Percentiles rank a stretch among this genome's conserved stretches.
These are phyloP conservation scores for Geranium incanum DNA, from an alignment of 441 rosid genomes.

Conservation along the genomic window DNA sequence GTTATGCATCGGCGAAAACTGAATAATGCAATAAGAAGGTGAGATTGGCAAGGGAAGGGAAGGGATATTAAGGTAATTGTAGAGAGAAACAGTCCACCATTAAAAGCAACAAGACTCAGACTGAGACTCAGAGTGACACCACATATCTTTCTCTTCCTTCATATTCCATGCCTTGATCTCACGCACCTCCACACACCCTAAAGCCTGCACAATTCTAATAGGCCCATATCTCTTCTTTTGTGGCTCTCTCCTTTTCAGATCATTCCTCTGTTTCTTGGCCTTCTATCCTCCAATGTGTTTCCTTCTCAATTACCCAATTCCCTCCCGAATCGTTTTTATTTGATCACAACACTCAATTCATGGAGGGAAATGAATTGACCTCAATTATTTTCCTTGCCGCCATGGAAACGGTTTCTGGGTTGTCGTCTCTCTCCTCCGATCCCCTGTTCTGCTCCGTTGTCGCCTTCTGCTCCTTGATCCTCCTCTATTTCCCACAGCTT, in stretches of 20 bases:
- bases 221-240: conserved; percentile 6
- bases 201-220: background rate
- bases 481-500: conserved; percentile 44
- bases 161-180: conserved; percentile 31
- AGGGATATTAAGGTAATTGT: no score
- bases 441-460: conserved; percentile 53
- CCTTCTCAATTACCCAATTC: background rate
- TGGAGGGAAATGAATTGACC: conserved; percentile 23
- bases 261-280: background rate
- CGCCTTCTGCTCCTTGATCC: conserved; percentile 39
- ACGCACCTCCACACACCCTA: conserved; percentile 29
- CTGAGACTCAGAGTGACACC: background rate
- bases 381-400: background rate
- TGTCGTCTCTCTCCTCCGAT: conserved; percentile 20
- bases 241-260: background rate
- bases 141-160: background rate
- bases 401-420: conserved; percentile 1
- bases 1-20: no score
- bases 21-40: no score
- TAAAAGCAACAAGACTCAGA: no score
- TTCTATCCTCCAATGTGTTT: background rate
- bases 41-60: no score
- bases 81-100: no score
- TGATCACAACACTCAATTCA: background rate
- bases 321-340: background rate